Percentiles rank a stretch among this genome's conserved stretches.
phyloP scores from a whole-genome alignment of 345 rosid species.

The Arabidopsis thaliana region TAIR10.1 NC_003070.9:26114501-26115000 shows the following conservation, averaged over 20 bases:
- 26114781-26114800: slow-evolving; percentile 49
- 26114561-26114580: slow-evolving; percentile 63
- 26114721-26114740: slow-evolving; percentile 66
- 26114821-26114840: slow-evolving; percentile 1
- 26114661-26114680: slow-evolving; percentile 63
- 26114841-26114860: background rate
- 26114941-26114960: slow-evolving; percentile 67
- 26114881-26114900: slow-evolving; percentile 73
- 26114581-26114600: slow-evolving; percentile 81
- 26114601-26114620: slow-evolving; percentile 74
- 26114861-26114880: slow-evolving; percentile 45
- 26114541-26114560: slow-evolving; percentile 64
- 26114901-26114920: slow-evolving; percentile 63
- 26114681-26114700: slow-evolving; percentile 61
- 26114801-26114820: slow-evolving; percentile 4
- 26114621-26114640: slow-evolving; percentile 56
- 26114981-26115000: slow-evolving; percentile 74
- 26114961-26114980: slow-evolving; percentile 60
- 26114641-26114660: slow-evolving; percentile 63
- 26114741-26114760: slow-evolving; percentile 57
- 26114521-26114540: slow-evolving; percentile 66
- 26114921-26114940: slow-evolving; percentile 64
- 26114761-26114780: slow-evolving; percentile 66
- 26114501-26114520: slow-evolving; percentile 75
- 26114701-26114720: slow-evolving; percentile 68